Base-by-base conservation (phyloP, 495 filamentous ascomycete genomes). In the Cercophora newfieldiana region DNA sequence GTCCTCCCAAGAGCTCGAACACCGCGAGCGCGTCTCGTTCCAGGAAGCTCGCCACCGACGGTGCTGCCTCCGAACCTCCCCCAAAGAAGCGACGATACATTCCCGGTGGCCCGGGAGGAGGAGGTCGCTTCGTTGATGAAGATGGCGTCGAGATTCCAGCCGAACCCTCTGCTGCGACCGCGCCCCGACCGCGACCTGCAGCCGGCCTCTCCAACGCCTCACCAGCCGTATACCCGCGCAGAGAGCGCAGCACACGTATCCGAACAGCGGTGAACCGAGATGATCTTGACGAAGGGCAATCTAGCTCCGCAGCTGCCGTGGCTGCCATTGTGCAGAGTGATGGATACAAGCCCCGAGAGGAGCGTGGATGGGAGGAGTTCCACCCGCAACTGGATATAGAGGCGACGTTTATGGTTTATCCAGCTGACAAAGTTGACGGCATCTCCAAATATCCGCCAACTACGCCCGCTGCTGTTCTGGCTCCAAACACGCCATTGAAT, bases 331-430 rank as follows among this genome's bases (percentile, higher is more conserved):
- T 92, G 56, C 91, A 94, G 68, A 93, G 89, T 66, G 94, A 97
- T 79, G 93, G 93, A 18, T 97, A 97, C 78, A 98, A 99, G 74
- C 95, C 95, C 2, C 84, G 95, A 64, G 95, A 99, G 76, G 95
- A 99, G 77, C 88, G 94, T 62, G 91, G 91, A 16, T 99, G 94
- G 91, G 92, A 96, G 71, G 96, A 98, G 77, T 98, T 97, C 61
- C 95, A 99, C 75, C 93, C 90, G 14, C 90, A 97, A 70, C 84
- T 99, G 33, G 94, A 98, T 75, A 90, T 96, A 65, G 92, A 95
- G 55, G 83, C 83, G 28, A 85, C 82, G 19, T 88, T 98, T 57
- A 86, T 87, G 47, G 81, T 97, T 2, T 95, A 94, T 74, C 86
- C 83, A 44, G 86, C 93, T 8, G 87, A 94, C 64, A 91, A 97